Evolutionary conservation across 257 asterid genomes (phyloP).

Genomic region (Oldenlandia corymbosa): DNA sequence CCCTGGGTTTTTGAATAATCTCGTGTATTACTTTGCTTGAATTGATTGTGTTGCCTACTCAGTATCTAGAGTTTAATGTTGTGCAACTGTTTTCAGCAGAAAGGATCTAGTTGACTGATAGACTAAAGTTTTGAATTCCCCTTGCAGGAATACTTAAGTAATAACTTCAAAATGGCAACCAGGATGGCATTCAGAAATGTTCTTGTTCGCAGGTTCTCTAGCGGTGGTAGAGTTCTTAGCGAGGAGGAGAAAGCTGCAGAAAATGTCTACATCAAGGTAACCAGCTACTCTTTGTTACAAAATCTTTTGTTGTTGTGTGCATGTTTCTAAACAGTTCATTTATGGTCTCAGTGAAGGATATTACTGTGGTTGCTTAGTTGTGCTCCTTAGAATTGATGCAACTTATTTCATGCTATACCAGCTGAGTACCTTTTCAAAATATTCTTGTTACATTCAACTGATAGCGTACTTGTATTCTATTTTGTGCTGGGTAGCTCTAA

Average conservation of each 20-base stretch:
- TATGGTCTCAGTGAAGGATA: not conserved
- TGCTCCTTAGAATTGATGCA: not conserved
- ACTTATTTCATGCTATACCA: not conserved
- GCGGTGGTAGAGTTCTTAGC: conserved; percentile 62
- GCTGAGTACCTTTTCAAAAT: not conserved
- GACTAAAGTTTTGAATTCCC: not conserved
- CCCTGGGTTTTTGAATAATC: too few species aligned
- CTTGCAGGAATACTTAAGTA: conserved; percentile 28
- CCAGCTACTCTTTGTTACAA: not conserved
- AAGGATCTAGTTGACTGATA: not conserved
- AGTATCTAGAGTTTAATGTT: too few species aligned
- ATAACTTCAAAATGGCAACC: conserved; percentile 48
- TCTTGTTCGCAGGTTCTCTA: conserved; percentile 75
- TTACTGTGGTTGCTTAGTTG: not conserved
- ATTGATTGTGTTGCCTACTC: too few species aligned
- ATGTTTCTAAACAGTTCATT: conserved; percentile 7
- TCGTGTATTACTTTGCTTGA: too few species aligned
- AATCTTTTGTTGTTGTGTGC: not conserved
- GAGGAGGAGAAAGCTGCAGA: conserved; percentile 99
- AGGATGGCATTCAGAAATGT: conserved; percentile 60
- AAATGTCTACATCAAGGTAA: conserved; percentile 86
- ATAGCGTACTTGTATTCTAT: not conserved
- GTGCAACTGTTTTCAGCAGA: not conserved
- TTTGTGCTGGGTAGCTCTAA: not conserved
- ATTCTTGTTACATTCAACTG: too few species aligned